A percentile compares a stretch with the other conserved stretches of the same genome.
These are phyloP conservation scores for Panicum miliaceum DNA, from an alignment of 176 grass and related monocot genomes.

Conservation along the genomic window DNA sequence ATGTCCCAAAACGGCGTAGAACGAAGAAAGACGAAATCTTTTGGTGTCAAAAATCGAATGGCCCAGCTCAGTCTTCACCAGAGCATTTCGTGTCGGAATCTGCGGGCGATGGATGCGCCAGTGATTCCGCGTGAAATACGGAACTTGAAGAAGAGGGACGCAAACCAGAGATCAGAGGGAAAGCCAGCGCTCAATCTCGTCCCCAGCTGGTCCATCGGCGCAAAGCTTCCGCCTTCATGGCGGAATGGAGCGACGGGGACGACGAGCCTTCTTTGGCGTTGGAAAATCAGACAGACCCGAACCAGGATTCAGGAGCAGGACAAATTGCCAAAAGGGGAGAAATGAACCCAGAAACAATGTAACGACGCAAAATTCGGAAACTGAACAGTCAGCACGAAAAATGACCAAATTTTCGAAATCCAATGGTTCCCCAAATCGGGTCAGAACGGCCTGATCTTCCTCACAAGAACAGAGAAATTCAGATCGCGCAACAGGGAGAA, in stretches of 20 bases:
- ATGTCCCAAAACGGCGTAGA: neutral
- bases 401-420: neutral
- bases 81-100: conserved; percentile 8
- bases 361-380: neutral
- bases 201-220: neutral
- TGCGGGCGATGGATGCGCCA: neutral
- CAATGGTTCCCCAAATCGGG: neutral
- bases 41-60: neutral
- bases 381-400: neutral
- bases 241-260: neutral
- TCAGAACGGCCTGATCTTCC: neutral
- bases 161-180: conserved; percentile 9
- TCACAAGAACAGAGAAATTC: neutral
- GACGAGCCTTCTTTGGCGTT: neutral
- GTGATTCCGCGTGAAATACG: neutral
- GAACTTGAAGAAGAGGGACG: conserved; percentile 15
- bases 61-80: neutral
- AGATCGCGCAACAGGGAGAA: neutral
- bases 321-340: neutral
- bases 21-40: neutral
- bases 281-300: neutral
- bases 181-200: neutral
- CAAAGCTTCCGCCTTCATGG: neutral
- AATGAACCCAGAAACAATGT: neutral
- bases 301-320: neutral